Evolutionary conservation across 176 grass and related monocot species (phyloP), one percentile per base, ranked within the genome.

Genomic region (Raddia distichophylla): DNA sequence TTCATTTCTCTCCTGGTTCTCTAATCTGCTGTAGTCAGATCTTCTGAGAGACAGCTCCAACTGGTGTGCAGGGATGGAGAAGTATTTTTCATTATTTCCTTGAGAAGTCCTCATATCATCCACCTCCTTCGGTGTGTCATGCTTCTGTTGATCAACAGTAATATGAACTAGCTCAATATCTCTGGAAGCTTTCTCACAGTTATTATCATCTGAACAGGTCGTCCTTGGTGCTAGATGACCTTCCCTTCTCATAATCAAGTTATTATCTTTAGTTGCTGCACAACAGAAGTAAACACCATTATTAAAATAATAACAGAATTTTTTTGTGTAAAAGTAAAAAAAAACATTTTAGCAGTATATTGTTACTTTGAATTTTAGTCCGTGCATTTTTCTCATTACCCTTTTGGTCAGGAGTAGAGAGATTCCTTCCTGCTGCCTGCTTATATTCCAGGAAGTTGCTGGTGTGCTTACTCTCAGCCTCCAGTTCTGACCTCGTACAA

Each of bases 21-120:
- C 85, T 62, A 60, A 72, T 57, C 69, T 73, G 71, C 68, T 66
- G 12, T 93, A 95, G 79, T 99, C 89, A 12, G 80, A 84, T 90
- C 90, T 89, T 91, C 87, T 96, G 44, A 96, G 89, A 75, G 93
- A 99, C 4, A 99, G 87, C 64, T 96, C 91, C 64, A 99, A 88
- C 78, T 94, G 80, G 77, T 84, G 69, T 20, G 67, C 75, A 50
- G 78, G 78, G 49, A 81, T 87, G 75, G 87, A 82, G 27, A 66
- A 75, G 33, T 58, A 72, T 16, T 66, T 86, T 18, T 73, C 52
- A 56, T 64, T 34, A 69, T 89, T 89, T 75, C 78, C 76, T 63
- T 64, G 27, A 64, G 69, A 57, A 37, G 50, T 70, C 64, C 52
- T 69, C 78, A 75, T 42, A 84, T 62, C 16, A 85, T 84, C 61